Evolutionary conservation across 177 flowering plant species (phyloP).

Genomic region (Vitis hybrid): DNA sequence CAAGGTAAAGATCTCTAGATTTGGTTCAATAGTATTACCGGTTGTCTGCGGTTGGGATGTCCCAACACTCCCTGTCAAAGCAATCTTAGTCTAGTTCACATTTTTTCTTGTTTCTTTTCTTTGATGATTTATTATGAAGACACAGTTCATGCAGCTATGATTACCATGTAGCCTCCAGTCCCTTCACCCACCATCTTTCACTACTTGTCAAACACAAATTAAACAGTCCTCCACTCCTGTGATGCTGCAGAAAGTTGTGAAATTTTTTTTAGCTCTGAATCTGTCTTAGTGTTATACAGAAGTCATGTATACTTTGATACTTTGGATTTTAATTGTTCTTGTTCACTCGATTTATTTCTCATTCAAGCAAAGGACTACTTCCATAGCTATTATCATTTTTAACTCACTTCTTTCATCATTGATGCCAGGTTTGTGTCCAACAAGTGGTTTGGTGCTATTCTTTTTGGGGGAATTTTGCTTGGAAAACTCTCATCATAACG

Average conservation of each 20-base stretch:
- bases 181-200: not conserved
- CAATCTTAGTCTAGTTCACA: too few species aligned
- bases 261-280: not conserved
- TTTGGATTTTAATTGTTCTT: too few species aligned
- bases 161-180: not conserved
- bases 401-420: not conserved
- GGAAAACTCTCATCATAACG: conserved; percentile 60
- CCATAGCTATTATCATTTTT: not conserved
- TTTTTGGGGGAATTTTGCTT: conserved; percentile 69
- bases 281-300: too few species aligned
- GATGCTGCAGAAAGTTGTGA: not conserved
- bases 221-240: not conserved
- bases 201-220: not conserved
- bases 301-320: too few species aligned
- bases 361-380: not conserved
- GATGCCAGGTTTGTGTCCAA: conserved; percentile 85
- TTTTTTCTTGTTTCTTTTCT: not conserved
- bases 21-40: too few species aligned
- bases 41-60: too few species aligned
- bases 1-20: too few species aligned
- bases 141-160: not conserved
- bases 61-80: too few species aligned
- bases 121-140: not conserved
- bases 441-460: conserved; percentile 93
- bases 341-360: not conserved